These are phyloP conservation scores for Tuber microsphaerosporum DNA, from an alignment of 495 filamentous ascomycete genomes.

Conservation along the genomic window DNA sequence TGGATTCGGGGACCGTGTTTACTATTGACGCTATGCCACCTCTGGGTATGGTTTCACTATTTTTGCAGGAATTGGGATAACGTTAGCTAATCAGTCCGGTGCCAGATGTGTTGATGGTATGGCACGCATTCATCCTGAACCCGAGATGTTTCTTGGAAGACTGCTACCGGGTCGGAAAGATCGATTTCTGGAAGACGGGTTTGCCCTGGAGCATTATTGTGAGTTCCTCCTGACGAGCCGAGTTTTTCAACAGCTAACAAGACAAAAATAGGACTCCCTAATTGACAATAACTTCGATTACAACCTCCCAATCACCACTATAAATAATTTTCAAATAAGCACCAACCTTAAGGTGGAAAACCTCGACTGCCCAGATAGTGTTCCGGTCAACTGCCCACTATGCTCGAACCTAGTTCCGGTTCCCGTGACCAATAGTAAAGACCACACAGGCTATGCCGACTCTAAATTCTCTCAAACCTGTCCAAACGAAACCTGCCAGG, in stretches of 20 bases:
- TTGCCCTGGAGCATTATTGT: slow-evolving; percentile 61
- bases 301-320: neutral
- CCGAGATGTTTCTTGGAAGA: slow-evolving; percentile 70
- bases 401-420: neutral
- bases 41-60: neutral
- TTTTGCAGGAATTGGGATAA: neutral
- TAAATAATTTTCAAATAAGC: neutral
- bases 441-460: neutral
- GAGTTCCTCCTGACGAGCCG: neutral
- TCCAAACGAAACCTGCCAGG: neutral
- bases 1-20: neutral
- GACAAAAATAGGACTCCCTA: neutral
- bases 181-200: slow-evolving; percentile 56
- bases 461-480: neutral
- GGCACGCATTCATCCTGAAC: slow-evolving; percentile 78
- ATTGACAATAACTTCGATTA: neutral
- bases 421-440: neutral
- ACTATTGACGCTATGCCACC: neutral
- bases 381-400: neutral
- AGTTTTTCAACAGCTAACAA: neutral
- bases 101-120: slow-evolving; percentile 75
- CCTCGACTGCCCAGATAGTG: neutral
- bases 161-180: slow-evolving; percentile 55
- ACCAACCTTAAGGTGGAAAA: neutral
- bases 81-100: neutral